These are phyloP conservation scores for Fraxinus excelsior DNA, from an alignment of 257 asterid genomes.

Conservation along the genomic window DNA sequence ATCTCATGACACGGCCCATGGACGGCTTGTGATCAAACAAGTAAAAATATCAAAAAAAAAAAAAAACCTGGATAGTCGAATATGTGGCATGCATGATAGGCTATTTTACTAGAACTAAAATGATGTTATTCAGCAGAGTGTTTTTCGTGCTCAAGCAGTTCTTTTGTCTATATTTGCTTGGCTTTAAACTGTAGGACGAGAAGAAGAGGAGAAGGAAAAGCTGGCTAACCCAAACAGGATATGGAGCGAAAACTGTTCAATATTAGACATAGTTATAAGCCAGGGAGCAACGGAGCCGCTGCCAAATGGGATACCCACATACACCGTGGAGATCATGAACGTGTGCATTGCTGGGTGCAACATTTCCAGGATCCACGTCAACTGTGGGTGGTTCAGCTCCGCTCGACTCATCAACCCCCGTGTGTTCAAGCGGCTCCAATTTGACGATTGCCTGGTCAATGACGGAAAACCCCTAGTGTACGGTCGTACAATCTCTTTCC, in stretches of 20 bases:
- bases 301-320: slow-evolving; percentile 87
- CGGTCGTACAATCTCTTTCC: slow-evolving; percentile 70
- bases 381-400: slow-evolving; percentile 96
- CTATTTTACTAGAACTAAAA: too few relatives aligned
- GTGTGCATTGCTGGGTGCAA: slow-evolving; percentile 64
- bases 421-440: slow-evolving; percentile 70
- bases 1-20: neutral
- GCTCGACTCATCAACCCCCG: slow-evolving; percentile 81
- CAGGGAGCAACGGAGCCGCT: slow-evolving; percentile 79
- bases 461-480: slow-evolving; percentile 63
- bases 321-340: slow-evolving; percentile 87
- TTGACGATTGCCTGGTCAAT: slow-evolving; percentile 76
- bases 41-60: too few relatives aligned
- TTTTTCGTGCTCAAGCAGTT: neutral
- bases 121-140: too few relatives aligned
- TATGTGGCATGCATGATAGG: too few relatives aligned
- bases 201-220: slow-evolving; percentile 10
- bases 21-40: neutral
- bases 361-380: slow-evolving; percentile 65
- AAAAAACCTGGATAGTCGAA: too few relatives aligned
- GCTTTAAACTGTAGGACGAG: slow-evolving; percentile 10
- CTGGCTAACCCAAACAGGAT: slow-evolving; percentile 68
- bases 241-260: slow-evolving; percentile 80
- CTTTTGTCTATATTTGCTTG: neutral
- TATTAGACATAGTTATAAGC: slow-evolving; percentile 64